phyloP scores from a whole-genome alignment of 805 yeast species.

The Lipomyces starkeyi region DNA sequence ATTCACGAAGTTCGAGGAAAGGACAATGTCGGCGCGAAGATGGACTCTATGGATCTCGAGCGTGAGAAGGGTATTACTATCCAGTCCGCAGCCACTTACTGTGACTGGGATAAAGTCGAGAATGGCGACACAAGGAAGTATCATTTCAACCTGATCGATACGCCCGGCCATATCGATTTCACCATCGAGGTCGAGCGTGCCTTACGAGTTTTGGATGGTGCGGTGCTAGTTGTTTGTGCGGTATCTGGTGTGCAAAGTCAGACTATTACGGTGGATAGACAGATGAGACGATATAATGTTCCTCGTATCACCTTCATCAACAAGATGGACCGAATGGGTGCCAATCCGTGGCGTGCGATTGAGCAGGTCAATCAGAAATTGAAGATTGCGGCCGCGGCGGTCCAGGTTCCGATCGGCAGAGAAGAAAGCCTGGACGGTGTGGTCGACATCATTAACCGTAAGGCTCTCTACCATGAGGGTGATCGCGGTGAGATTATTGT shows the following conservation, averaged over 20 bases:
- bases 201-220: constrained; percentile 96
- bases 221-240: constrained; percentile 97
- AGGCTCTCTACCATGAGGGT: constrained; percentile 88
- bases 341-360: constrained; percentile 94
- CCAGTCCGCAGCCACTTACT: constrained; percentile 98
- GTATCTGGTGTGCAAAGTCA: constrained; percentile 98
- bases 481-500: constrained; percentile 80
- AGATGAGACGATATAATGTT: constrained; percentile 97
- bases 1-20: constrained; percentile 92
- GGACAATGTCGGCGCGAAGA: constrained; percentile 97
- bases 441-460: constrained; percentile 88
- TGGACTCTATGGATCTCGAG: constrained; percentile 99
- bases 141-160: constrained; percentile 94
- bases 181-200: constrained; percentile 99
- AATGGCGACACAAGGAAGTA: constrained; percentile 59
- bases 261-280: constrained; percentile 98
- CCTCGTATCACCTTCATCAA: constrained; percentile 96
- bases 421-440: constrained; percentile 86
- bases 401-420: constrained; percentile 96
- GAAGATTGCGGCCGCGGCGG: constrained; percentile 94
- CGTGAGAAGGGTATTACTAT: constrained; percentile 98
- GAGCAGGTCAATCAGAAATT: constrained; percentile 87
- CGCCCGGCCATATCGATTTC: constrained; percentile 99
- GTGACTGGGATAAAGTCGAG: constrained; percentile 70
- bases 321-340: constrained; percentile 99